A percentile compares a stretch with the other conserved stretches of the same genome.
phyloP scores from a whole-genome alignment of 176 grass and related monocot species.

The Oryza rufipogon region DNA sequence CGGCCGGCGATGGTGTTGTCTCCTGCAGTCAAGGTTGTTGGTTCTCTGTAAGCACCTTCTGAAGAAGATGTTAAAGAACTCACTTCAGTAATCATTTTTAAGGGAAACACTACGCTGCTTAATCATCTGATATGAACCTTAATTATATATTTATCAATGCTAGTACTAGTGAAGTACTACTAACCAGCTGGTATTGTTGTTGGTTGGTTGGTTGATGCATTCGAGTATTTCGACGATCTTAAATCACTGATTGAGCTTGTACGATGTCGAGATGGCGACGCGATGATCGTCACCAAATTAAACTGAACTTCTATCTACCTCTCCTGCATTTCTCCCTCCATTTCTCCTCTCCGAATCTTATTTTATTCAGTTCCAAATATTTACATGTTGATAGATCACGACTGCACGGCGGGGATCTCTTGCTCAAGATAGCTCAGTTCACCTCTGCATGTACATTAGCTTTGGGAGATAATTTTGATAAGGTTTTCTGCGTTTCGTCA shows the following conservation, averaged over 20 bases:
- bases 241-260: background rate
- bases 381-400: too few species aligned
- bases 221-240: background rate
- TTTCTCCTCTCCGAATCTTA: background rate
- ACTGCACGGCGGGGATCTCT: background rate
- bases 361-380: background rate
- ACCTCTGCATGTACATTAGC: background rate
- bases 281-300: background rate
- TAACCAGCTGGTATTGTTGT: background rate
- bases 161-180: background rate
- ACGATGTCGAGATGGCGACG: background rate
- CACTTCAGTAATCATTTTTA: background rate
- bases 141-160: background rate
- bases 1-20: background rate
- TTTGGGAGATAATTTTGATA: background rate
- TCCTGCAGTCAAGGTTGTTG: conserved; percentile 18
- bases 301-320: background rate
- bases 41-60: background rate
- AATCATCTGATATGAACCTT: background rate
- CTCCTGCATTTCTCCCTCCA: background rate
- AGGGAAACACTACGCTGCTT: background rate
- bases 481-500: background rate
- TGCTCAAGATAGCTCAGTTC: background rate
- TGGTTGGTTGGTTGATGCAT: background rate
- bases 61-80: background rate